Evolutionary conservation across 225 moss, liverwort and hornwort genomes (phyloP).

Genomic region (Marchantia paleacea): DNA sequence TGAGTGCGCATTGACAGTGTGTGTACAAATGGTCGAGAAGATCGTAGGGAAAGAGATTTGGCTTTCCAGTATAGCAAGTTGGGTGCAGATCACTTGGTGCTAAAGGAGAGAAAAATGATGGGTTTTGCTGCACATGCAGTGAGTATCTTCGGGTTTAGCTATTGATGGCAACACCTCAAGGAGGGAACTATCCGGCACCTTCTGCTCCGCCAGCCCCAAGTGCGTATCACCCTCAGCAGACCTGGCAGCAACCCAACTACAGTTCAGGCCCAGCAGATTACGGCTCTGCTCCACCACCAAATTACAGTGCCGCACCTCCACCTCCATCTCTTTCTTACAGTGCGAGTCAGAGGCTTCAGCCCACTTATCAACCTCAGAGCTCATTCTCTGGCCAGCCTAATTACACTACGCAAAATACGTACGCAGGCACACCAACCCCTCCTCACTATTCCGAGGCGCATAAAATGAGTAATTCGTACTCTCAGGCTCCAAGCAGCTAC

Average conservation of each 20-base stretch:
- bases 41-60: background rate
- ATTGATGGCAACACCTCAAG: slow-evolving; percentile 34
- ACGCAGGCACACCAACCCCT: slow-evolving; percentile 13
- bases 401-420: slow-evolving; percentile 15
- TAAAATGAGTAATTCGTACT: slow-evolving; percentile 21
- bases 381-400: slow-evolving; percentile 26
- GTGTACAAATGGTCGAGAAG: background rate
- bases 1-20: background rate
- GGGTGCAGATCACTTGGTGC: too few relatives aligned
- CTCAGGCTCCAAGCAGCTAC: slow-evolving; percentile 25
- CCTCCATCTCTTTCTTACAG: slow-evolving; percentile 26
- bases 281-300: slow-evolving; percentile 20
- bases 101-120: background rate
- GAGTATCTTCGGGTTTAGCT: background rate
- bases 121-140: slow-evolving; percentile 7
- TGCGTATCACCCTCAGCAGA: slow-evolving; percentile 31
- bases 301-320: slow-evolving; percentile 16
- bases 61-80: background rate
- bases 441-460: slow-evolving; percentile 31
- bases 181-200: slow-evolving; percentile 33
- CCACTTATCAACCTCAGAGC: slow-evolving; percentile 29
- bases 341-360: slow-evolving; percentile 29
- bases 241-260: slow-evolving; percentile 34
- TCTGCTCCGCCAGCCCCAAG: slow-evolving; percentile 43
- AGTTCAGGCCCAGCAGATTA: slow-evolving; percentile 25